Conservation (phyloP, 176 grass and related monocot genomes). For the Puya raimondii region DNA sequence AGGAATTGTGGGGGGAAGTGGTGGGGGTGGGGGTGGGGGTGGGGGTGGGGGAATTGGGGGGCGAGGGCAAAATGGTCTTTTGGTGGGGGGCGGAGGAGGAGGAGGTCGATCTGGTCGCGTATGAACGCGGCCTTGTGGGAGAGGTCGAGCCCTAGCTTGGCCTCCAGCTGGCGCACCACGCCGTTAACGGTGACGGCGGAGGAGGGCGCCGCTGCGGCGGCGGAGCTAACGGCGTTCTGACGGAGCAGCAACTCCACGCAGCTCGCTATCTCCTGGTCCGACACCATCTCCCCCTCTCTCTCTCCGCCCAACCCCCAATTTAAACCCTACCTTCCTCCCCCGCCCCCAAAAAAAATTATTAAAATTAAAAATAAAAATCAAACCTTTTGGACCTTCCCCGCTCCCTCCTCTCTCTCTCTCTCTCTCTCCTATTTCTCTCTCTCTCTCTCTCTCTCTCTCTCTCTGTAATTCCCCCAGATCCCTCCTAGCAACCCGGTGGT, state of each 20-base stretch:
- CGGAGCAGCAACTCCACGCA: conserved; percentile 70
- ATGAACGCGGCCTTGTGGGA: conserved; percentile 66
- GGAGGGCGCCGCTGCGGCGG: conserved; percentile 7
- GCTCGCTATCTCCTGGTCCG: conserved; percentile 74
- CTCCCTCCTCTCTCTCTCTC: not conserved
- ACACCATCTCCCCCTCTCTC: conserved; percentile 34
- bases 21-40: too few species aligned
- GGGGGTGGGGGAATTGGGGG: conserved; percentile 3
- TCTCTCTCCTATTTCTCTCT: not conserved
- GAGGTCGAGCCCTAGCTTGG: conserved; percentile 75
- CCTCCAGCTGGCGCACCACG: conserved; percentile 54
- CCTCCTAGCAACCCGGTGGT: too few species aligned
- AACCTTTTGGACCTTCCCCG: not conserved
- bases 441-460: not conserved
- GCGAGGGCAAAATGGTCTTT: conserved; percentile 37
- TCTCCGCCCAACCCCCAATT: too few species aligned
- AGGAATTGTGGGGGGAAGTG: conserved; percentile 6
- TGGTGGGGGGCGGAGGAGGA: conserved; percentile 32
- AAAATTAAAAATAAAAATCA: not conserved
- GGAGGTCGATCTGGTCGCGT: conserved; percentile 63
- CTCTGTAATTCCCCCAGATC: too few species aligned
- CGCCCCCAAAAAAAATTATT: not conserved
- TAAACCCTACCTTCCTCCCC: too few species aligned
- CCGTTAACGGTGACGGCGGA: conserved; percentile 34
- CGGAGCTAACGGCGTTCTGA: conserved; percentile 27